Conservation (phyloP, 208 protist genomes). For the Trypanosomatidae sp. region DNA sequence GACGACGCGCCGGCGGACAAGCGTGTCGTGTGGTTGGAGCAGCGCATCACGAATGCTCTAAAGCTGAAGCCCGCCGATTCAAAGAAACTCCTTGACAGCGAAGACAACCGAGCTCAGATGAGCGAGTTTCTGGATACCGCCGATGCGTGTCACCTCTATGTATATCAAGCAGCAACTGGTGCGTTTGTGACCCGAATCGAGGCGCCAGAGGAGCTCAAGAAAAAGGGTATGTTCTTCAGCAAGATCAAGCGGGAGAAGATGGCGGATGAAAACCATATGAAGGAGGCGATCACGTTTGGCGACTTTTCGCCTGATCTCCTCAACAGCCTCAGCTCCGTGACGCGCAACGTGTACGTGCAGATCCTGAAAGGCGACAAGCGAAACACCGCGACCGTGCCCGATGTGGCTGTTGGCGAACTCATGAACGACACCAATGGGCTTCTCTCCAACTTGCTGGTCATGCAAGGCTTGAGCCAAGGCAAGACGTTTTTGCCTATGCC, state of each 20-base stretch:
- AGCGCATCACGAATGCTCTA: conserved; percentile 82
- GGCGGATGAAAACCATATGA: conserved; percentile 87
- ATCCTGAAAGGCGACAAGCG: conserved; percentile 84
- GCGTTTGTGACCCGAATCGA: conserved; percentile 83
- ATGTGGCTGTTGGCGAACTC: conserved; percentile 93
- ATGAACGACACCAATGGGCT: conserved; percentile 91
- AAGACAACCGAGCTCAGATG: conserved; percentile 91
- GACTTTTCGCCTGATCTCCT: conserved; percentile 77
- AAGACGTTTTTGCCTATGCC: conserved; percentile 94
- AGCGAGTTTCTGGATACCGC: conserved; percentile 91
- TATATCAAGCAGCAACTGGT: conserved; percentile 81
- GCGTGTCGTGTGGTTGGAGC: conserved; percentile 92
- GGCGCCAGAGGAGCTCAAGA: conserved; percentile 87
- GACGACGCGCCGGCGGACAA: conserved; percentile 90
- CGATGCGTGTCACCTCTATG: conserved; percentile 91
- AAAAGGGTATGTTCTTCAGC: conserved; percentile 92
- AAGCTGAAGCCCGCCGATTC: conserved; percentile 90
- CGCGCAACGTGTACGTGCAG: conserved; percentile 87
- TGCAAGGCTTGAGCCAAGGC: conserved; percentile 91
- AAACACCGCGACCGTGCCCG: conserved; percentile 88
- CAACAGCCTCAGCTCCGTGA: conserved; percentile 70
- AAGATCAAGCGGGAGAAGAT: conserved; percentile 93
- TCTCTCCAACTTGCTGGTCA: conserved; percentile 88
- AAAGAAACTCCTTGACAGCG: conserved; percentile 91
- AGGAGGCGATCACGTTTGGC: conserved; percentile 81